Conservation (phyloP, 1,284 basidiomycete species). For the Marasmius fiardii region DNA sequence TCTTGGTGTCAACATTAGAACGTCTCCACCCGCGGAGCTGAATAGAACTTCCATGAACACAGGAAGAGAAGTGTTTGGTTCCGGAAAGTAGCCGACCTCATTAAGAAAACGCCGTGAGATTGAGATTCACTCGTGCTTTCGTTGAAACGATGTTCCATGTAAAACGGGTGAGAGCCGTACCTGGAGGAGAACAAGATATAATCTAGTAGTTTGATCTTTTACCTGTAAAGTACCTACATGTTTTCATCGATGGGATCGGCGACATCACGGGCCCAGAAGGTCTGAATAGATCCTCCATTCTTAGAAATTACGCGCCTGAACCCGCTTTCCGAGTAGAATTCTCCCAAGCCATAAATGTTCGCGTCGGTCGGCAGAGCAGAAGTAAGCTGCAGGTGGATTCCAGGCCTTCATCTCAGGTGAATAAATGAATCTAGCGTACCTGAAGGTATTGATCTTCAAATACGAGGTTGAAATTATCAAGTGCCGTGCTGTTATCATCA, state of each 20-base stretch:
- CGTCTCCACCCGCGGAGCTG: constrained; percentile 60
- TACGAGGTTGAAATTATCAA: constrained; percentile 63
- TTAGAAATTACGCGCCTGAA: constrained; percentile 60
- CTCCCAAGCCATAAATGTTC: constrained; percentile 79
- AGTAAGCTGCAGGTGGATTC: constrained; percentile 42
- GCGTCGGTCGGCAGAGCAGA: constrained; percentile 61
- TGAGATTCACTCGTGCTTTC: constrained; percentile 43
- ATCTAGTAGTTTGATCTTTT: neutral
- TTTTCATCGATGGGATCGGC: constrained; percentile 60
- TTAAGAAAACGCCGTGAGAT: constrained; percentile 68
- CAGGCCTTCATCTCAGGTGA: neutral
- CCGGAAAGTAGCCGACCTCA: constrained; percentile 38
- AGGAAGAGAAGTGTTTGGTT: neutral
- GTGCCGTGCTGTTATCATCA: constrained; percentile 44
- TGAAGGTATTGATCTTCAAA: constrained; percentile 62
- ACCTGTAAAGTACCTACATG: constrained; percentile 32
- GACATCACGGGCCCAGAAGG: constrained; percentile 66
- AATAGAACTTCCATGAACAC: neutral
- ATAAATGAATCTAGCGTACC: constrained; percentile 17
- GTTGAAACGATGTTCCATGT: constrained; percentile 63
- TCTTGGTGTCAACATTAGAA: constrained; percentile 56
- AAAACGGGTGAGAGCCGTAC: constrained; percentile 71
- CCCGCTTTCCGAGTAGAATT: constrained; percentile 65
- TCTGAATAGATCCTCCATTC: constrained; percentile 61
- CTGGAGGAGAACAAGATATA: constrained; percentile 23